These are phyloP conservation scores for Aurinia saxatilis DNA, from an alignment of 345 rosid genomes.

Conservation along the genomic window DNA sequence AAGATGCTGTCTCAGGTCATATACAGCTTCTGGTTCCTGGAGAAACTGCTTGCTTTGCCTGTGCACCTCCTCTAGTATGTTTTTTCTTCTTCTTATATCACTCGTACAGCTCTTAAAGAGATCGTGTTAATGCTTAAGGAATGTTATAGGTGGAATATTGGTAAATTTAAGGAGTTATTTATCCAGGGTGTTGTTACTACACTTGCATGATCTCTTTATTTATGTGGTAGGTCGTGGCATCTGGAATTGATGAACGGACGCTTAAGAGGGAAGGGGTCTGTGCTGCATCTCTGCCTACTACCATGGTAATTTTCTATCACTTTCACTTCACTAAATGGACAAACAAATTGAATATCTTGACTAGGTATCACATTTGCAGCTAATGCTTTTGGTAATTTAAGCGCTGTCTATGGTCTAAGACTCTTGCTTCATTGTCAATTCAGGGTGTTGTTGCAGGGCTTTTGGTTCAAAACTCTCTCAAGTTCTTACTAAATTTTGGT, in stretches of 20 bases:
- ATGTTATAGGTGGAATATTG: background rate
- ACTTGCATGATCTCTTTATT: background rate
- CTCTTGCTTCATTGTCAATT: constrained; percentile 13
- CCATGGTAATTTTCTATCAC: constrained; percentile 50
- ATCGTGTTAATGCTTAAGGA: background rate
- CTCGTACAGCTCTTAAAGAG: no score
- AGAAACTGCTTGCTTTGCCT: constrained; percentile 98
- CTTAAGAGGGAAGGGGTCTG: constrained; percentile 96
- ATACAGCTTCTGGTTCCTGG: constrained; percentile 93
- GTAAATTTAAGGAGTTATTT: background rate
- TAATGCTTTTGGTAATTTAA: background rate
- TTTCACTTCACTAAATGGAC: background rate
- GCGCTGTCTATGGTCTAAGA: background rate
- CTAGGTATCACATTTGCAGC: background rate
- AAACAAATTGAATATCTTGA: background rate
- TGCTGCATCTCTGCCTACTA: constrained; percentile 93
- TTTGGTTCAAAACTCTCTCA: constrained; percentile 84
- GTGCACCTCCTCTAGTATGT: constrained; percentile 93
- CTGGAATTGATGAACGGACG: constrained; percentile 94
- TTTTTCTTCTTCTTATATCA: background rate
- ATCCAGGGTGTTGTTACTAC: background rate
- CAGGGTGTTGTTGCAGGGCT: constrained; percentile 98
- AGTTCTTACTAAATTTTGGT: constrained; percentile 78
- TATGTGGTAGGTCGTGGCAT: constrained; percentile 71
- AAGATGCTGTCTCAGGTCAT: constrained; percentile 98